A percentile compares a stretch with the other conserved stretches of the same genome.
Conservation (phyloP, 345 rosid species). For the Abelmoschus esculentus region DNA sequence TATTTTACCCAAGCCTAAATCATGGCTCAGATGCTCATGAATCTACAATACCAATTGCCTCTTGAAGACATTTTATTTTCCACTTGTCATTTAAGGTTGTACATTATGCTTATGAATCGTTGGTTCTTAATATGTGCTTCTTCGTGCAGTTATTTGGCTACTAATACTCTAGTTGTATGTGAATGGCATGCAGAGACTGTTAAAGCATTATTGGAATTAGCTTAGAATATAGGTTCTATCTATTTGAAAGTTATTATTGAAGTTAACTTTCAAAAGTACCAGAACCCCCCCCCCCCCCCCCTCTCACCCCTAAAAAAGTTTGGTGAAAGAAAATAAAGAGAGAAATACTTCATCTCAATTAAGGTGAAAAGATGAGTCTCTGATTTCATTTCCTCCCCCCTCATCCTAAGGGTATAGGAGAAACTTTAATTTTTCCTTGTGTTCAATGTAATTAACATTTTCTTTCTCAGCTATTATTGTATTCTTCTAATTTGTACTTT, state of each 20-base stretch:
- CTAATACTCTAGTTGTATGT: not conserved
- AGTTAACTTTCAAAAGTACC: no score
- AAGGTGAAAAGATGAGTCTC: not conserved
- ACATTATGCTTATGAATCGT: not conserved
- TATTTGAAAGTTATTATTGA: no score
- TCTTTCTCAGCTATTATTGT: not conserved
- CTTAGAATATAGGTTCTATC: no score
- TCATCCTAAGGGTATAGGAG: not conserved
- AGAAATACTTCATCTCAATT: not conserved
- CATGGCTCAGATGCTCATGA: not conserved
- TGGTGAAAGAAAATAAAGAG: no score
- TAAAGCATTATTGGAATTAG: not conserved
- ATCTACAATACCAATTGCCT: not conserved
- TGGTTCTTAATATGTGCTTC: not conserved
- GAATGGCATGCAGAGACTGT: not conserved
- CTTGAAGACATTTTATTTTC: not conserved
- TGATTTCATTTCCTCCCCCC: not conserved
- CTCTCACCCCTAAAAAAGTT: no score
- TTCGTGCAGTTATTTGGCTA: not conserved
- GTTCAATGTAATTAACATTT: not conserved
- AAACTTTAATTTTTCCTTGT: not conserved
- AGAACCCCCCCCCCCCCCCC: no score
- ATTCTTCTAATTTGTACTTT: not conserved
- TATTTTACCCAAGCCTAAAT: not conserved
- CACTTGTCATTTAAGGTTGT: not conserved